Evolutionary conservation across 768 basidiomycete genomes (phyloP).

Genomic region (Lentinula detonsa): DNA sequence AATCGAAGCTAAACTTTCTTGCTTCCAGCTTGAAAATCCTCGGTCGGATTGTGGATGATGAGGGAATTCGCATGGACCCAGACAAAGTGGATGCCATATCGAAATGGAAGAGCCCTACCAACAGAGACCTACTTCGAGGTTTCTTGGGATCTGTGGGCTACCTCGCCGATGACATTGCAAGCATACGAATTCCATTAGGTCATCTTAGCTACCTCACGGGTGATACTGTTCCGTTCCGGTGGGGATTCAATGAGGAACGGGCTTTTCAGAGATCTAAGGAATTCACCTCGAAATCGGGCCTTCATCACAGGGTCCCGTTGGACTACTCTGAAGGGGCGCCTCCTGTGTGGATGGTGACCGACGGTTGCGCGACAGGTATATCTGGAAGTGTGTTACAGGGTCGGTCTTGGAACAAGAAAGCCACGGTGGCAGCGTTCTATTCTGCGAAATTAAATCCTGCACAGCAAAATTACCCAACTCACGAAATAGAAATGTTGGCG

Average conservation of each 20-base stretch:
- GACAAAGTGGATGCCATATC: no score
- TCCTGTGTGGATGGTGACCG: slow-evolving; percentile 22
- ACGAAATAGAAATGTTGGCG: slow-evolving; percentile 31
- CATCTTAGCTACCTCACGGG: slow-evolving; percentile 12
- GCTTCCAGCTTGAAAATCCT: no score
- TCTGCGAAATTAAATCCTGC: slow-evolving; percentile 28
- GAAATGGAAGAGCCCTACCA: no score
- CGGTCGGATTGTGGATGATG: no score
- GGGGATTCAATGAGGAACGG: background rate
- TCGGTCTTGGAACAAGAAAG: slow-evolving; percentile 17
- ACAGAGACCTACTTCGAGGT: slow-evolving; percentile 3
- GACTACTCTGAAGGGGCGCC: slow-evolving; percentile 11
- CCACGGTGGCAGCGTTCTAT: slow-evolving; percentile 25
- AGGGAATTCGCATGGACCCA: no score
- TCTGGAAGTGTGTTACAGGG: slow-evolving; percentile 11
- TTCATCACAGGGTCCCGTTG: slow-evolving; percentile 18
- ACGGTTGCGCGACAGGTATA: slow-evolving; percentile 23
- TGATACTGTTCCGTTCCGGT: background rate
- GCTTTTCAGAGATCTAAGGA: background rate
- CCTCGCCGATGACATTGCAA: slow-evolving; percentile 16
- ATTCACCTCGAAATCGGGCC: background rate
- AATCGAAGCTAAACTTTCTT: no score
- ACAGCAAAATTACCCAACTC: slow-evolving; percentile 34
- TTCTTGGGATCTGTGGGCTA: slow-evolving; percentile 29
- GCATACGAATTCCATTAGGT: slow-evolving; percentile 20